A percentile compares a stretch with the other conserved stretches of the same genome.
Conservation (phyloP, 257 asterid genomes). For the Verbascum thapsus region DNA sequence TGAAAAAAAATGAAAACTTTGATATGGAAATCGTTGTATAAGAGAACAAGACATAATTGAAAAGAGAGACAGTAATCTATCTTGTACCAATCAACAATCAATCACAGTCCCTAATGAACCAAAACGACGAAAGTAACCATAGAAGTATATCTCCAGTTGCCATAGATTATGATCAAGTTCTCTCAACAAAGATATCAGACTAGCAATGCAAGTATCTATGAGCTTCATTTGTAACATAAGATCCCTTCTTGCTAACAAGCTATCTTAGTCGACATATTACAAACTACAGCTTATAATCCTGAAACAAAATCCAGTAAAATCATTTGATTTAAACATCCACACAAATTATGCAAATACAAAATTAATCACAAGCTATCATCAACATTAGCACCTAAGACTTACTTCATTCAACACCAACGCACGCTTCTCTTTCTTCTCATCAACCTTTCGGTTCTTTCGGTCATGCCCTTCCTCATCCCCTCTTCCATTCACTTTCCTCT, state of each 20-base stretch:
- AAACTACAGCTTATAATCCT: neutral
- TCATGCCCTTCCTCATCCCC: conserved; percentile 22
- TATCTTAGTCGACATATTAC: conserved; percentile 7
- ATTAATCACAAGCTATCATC: conserved; percentile 1
- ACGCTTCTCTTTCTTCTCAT: conserved; percentile 29
- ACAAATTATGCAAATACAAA: conserved; percentile 10
- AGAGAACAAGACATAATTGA: conserved; percentile 1
- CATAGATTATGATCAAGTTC: neutral
- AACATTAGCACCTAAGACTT: conserved; percentile 33
- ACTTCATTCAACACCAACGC: conserved; percentile 42
- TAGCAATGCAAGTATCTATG: neutral
- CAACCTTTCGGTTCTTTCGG: conserved; percentile 52
- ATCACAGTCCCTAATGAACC: conserved; percentile 1
- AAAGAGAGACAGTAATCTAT: neutral
- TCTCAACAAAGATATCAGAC: neutral
- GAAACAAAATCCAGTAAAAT: conserved; percentile 3
- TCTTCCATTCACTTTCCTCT: conserved; percentile 41
- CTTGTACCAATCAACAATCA: neutral
- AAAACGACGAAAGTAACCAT: neutral
- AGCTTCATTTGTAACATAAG: conserved; percentile 1
- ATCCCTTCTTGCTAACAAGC: conserved; percentile 14
- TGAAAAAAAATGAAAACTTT: neutral
- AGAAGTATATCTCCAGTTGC: neutral
- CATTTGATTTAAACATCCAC: conserved; percentile 19
- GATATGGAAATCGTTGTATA: neutral